A percentile compares a stretch with the other conserved stretches of the same genome.
These are phyloP conservation scores for Epichloe aotearoae DNA, from an alignment of 2,329 filamentous ascomycete species.

Conservation along the genomic window DNA sequence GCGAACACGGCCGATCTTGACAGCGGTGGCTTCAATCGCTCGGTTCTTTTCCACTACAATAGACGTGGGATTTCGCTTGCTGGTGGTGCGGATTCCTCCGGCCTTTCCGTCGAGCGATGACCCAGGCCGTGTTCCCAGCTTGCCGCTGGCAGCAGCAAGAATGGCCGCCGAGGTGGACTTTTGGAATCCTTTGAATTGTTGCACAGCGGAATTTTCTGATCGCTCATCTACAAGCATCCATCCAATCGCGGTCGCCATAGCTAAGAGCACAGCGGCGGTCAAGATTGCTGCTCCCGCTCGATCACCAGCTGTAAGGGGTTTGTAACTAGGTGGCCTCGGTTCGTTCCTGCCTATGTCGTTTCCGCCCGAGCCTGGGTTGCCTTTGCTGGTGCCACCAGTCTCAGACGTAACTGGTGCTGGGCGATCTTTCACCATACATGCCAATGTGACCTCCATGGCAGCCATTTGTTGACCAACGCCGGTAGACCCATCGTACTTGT, in stretches of 20 bases:
- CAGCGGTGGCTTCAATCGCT: conserved; percentile 4
- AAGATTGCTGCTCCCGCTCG: conserved; percentile 53
- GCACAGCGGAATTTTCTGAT: conserved; percentile 17
- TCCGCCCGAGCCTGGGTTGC: conserved; percentile 32
- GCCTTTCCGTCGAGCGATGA: conserved; percentile 12
- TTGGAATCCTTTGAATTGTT: conserved; percentile 19
- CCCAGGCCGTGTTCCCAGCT: conserved; percentile 5
- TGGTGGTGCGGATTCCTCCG: conserved; percentile 2
- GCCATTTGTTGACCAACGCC: conserved; percentile 62
- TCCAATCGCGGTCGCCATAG: conserved; percentile 37
- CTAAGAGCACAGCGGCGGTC: conserved; percentile 43
- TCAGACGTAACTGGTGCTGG: conserved; percentile 30
- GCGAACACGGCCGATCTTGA: conserved; percentile 11
- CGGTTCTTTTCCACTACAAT: conserved; percentile 11
- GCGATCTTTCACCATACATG: conserved; percentile 39
- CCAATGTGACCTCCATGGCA: conserved; percentile 50
- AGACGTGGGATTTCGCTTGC: conserved; percentile 11
- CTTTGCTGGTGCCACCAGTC: conserved; percentile 44
- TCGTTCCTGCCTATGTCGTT: conserved; percentile 29
- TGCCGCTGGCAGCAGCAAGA: conserved; percentile 5
- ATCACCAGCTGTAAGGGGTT: conserved; percentile 40
- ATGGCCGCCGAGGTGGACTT: conserved; percentile 9
- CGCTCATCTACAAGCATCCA: conserved; percentile 38
- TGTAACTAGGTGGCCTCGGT: conserved; percentile 13
- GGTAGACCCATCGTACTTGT: conserved; percentile 42